Evolutionary conservation across 2,329 filamentous ascomycete species (phyloP).

Genomic region (Alternaria sp.): DNA sequence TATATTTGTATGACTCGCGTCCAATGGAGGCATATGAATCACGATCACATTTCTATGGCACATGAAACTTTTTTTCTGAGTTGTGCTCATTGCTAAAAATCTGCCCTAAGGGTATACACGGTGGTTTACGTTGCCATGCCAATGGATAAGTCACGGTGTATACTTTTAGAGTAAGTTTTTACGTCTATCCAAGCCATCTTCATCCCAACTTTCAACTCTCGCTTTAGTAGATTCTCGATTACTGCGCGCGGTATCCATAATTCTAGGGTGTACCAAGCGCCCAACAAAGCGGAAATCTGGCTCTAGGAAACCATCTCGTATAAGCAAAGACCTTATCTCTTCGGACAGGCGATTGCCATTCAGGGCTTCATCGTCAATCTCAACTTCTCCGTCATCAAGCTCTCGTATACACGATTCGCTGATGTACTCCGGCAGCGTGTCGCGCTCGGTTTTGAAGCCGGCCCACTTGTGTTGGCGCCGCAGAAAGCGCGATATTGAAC

Average conservation of each 20-base stretch:
- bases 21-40: background rate
- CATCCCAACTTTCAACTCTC: background rate
- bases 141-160: background rate
- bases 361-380: background rate
- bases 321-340: background rate
- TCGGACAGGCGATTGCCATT: background rate
- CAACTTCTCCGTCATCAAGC: background rate
- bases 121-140: background rate
- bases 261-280: background rate
- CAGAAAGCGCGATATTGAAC: background rate
- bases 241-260: background rate
- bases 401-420: slow-evolving; percentile 2
- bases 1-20: background rate
- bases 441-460: background rate
- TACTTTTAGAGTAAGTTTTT: background rate
- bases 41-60: background rate
- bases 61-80: background rate
- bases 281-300: slow-evolving; percentile 4
- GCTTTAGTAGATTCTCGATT: background rate
- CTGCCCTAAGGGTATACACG: background rate
- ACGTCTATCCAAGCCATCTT: background rate
- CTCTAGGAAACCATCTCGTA: background rate
- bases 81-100: background rate
- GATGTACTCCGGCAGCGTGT: background rate
- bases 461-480: background rate